A percentile compares a stretch with the other conserved stretches of the same genome.
phyloP scores from a whole-genome alignment of 2,329 filamentous ascomycete species.

The Calonectria ilicicola region DNA sequence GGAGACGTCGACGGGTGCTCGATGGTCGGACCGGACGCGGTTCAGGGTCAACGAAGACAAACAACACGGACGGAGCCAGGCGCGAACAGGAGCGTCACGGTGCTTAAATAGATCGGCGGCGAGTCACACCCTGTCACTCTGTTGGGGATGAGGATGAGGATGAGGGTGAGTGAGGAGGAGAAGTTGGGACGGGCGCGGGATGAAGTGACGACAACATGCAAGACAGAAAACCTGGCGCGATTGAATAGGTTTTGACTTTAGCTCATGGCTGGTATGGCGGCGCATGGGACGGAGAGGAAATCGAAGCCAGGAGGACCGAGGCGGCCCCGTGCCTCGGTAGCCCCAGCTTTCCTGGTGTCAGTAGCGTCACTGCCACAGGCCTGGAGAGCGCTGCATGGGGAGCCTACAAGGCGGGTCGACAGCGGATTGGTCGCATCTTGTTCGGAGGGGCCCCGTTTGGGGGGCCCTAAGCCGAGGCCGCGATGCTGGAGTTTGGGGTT shows the following conservation, averaged over 20 bases:
- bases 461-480: constrained; percentile 37
- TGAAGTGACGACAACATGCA: background rate
- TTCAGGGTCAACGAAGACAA: background rate
- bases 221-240: constrained; percentile 1
- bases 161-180: background rate
- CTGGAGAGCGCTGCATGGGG: constrained; percentile 17
- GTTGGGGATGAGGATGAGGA: background rate
- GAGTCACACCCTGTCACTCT: background rate
- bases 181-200: background rate
- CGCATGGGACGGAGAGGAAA: constrained; percentile 9
- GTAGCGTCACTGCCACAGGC: constrained; percentile 22
- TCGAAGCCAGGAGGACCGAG: constrained; percentile 38
- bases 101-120: background rate
- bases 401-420: background rate
- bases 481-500: constrained; percentile 18
- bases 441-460: constrained; percentile 30
- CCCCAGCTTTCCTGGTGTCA: constrained; percentile 40
- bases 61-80: background rate
- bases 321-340: constrained; percentile 45
- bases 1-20: constrained; percentile 9
- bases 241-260: constrained; percentile 18
- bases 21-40: background rate
- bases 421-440: constrained; percentile 6
- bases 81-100: background rate
- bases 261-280: constrained; percentile 18